A percentile compares a stretch with the other conserved stretches of the same genome.
Conservation (phyloP, 306 rosid genomes). For the Prunus persica region Prunus_persica_NCBIv2 NC_034014.1:23333501-23334000, state of each 20-base stretch:
- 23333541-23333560: neutral
- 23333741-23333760: neutral
- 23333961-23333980: neutral
- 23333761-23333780: constrained; percentile 21
- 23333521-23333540: neutral
- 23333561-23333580: neutral
- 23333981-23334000: constrained; percentile 1
- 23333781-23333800: constrained; percentile 54
- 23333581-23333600: neutral
- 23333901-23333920: neutral
- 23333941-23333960: neutral
- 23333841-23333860: constrained; percentile 92
- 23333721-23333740: neutral
- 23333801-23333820: constrained; percentile 91
- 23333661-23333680: neutral
- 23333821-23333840: constrained; percentile 94
- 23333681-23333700: neutral
- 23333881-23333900: constrained; percentile 15
- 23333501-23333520: neutral
- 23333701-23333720: neutral
- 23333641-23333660: no score
- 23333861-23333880: constrained; percentile 52
- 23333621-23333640: neutral
- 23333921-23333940: constrained; percentile 1
- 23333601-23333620: neutral